Evolutionary conservation across 2,329 filamentous ascomycete species (phyloP), one percentile per base, ranked within the genome.

Genomic region (Pleurostoma richardsiae): DNA sequence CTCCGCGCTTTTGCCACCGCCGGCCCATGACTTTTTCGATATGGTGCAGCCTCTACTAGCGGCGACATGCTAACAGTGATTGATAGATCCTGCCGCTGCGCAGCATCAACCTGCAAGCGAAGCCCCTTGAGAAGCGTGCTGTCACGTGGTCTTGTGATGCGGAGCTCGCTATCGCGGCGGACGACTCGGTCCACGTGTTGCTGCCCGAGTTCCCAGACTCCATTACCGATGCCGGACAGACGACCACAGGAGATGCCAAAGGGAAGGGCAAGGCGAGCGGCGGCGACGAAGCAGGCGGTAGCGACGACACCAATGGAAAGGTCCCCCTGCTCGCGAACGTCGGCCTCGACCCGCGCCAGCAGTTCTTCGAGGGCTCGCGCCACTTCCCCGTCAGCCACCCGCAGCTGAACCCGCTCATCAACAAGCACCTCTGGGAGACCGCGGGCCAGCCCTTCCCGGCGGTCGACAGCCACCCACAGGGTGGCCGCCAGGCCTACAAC

Each of bases 131-230:
- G 50, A 61, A 58, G 40, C 67, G 70, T 44, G 68, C 69, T 40
- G 56, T 74, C 28, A 54, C 73, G 33, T 82, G 78, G 74, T 82
- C 79, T 27, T 73, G 73, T 50, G 79, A 82, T 45, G 76, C 72
- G 28, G 79, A 81, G 54, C 65, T 82, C 4, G 79, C 78, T 31
- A 68, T 81, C 30, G 73, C 71, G 3, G 73, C 75, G n/a, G 75
- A 79, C 50, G 79, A 82, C 57, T 74, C 72, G 39, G 54, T 80
- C 30, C 67, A 73, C 53, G 60, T 80, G 41, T 77, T 71, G 48
- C 57, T 79, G 5, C 77, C 77, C 4, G 70, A 76, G 40, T 77
- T 65, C 47, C 55, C 56, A 3, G 51, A 53, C n/a, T 29, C 48
- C 5, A 41, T 43, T 3, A 39, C 36, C 27, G 42, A 50, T 2